Conservation (phyloP, 441 rosid species). For the Erysimum pusillum region DNA sequence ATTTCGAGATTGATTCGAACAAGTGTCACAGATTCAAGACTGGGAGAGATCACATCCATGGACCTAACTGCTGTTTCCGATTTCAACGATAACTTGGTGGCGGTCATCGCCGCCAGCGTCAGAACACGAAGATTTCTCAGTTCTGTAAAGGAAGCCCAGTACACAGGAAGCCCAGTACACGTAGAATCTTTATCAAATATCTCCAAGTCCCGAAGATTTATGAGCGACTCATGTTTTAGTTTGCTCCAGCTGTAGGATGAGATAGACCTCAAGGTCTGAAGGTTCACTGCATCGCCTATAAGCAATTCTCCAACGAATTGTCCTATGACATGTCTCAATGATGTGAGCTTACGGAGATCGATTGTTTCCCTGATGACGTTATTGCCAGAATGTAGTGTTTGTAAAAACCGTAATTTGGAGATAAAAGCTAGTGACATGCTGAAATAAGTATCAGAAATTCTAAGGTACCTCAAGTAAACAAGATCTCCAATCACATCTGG, state of each 20-base stretch:
- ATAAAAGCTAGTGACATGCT: background rate
- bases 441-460: background rate
- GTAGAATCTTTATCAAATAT: background rate
- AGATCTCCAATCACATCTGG: conserved; percentile 26
- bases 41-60: conserved; percentile 11
- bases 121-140: background rate
- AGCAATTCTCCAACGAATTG: background rate
- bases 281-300: background rate
- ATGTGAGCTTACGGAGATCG: conserved; percentile 6
- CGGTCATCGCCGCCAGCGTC: background rate
- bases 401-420: conserved; percentile 15
- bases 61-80: background rate
- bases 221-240: background rate
- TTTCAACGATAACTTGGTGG: background rate
- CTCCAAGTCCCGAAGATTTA: background rate
- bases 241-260: background rate
- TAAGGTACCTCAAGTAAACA: conserved; percentile 44
- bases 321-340: conserved; percentile 11
- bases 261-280: conserved; percentile 27
- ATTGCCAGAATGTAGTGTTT: background rate
- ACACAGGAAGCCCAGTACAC: background rate
- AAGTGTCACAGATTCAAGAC: conserved; percentile 18
- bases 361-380: background rate
- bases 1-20: background rate
- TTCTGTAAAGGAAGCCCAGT: background rate